These are phyloP conservation scores for Phytophthora nicotianae DNA, from an alignment of 352 stramenopile genomes.

Conservation along the genomic window DNA sequence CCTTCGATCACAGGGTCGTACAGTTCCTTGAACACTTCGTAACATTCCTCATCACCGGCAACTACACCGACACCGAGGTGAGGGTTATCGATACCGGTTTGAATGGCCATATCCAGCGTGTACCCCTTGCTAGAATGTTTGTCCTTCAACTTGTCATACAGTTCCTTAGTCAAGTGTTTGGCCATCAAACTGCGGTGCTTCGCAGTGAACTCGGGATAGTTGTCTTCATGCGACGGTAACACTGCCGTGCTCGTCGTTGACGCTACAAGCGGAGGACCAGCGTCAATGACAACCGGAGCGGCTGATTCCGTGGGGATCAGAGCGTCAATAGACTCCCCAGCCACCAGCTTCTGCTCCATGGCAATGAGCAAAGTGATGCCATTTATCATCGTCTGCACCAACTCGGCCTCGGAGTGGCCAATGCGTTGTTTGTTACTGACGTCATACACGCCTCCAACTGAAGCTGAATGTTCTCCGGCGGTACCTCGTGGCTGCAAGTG, in stretches of 20 bases:
- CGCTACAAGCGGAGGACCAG: conserved; percentile 41
- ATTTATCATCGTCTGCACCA: conserved; percentile 95
- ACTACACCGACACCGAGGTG: conserved; percentile 84
- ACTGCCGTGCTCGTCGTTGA: conserved; percentile 59
- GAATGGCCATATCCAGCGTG: conserved; percentile 86
- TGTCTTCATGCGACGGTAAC: conserved; percentile 67
- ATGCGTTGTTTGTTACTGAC: conserved; percentile 91
- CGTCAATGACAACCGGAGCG: conserved; percentile 66
- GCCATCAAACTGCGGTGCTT: conserved; percentile 89
- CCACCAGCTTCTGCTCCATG: conserved; percentile 88
- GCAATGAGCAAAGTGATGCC: conserved; percentile 89
- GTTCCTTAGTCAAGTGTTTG: conserved; percentile 79
- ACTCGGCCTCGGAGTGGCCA: conserved; percentile 87
- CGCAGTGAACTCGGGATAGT: conserved; percentile 78
- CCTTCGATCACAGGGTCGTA: conserved; percentile 88
- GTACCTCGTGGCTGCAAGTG: conserved; percentile 64
- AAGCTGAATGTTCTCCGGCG: conserved; percentile 69
- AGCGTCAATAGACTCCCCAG: conserved; percentile 67
- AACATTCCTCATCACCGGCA: conserved; percentile 89
- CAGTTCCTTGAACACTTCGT: conserved; percentile 81
- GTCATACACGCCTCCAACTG: conserved; percentile 82
- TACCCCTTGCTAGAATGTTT: conserved; percentile 72
- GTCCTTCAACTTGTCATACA: conserved; percentile 88
- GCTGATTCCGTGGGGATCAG: conserved; percentile 67
- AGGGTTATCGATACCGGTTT: conserved; percentile 84